Conservation (phyloP, 495 filamentous ascomycete species). For the Elasticomyces elasticus region DNA sequence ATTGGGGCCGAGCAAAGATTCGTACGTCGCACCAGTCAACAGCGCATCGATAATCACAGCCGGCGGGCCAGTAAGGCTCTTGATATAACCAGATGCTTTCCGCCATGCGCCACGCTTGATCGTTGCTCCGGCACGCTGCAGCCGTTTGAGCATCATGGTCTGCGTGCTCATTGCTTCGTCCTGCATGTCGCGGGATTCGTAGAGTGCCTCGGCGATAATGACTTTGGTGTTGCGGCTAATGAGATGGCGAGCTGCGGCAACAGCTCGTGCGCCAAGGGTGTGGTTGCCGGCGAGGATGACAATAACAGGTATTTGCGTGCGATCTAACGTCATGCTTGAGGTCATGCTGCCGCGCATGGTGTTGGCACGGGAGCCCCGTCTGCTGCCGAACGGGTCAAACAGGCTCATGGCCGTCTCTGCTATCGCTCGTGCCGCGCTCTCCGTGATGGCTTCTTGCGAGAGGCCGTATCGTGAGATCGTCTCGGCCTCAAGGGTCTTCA, state of each 20-base stretch:
- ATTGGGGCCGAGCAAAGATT: constrained; percentile 56
- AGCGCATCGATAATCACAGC: constrained; percentile 84
- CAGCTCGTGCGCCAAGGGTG: constrained; percentile 68
- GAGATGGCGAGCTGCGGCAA: constrained; percentile 79
- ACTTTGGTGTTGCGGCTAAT: constrained; percentile 69
- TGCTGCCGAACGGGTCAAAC: constrained; percentile 35
- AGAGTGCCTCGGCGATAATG: constrained; percentile 43
- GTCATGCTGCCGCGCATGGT: constrained; percentile 29
- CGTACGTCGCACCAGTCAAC: constrained; percentile 72
- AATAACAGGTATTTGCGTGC: constrained; percentile 50
- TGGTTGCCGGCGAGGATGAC: constrained; percentile 83
- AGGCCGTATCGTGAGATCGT: constrained; percentile 74
- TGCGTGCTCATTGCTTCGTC: constrained; percentile 31
- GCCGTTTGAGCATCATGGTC: constrained; percentile 60
- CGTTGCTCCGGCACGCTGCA: constrained; percentile 64
- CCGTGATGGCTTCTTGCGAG: constrained; percentile 78
- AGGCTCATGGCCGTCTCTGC: constrained; percentile 62
- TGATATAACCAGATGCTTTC: constrained; percentile 35
- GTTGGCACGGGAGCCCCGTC: constrained; percentile 31
- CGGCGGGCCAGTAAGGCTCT: constrained; percentile 49
- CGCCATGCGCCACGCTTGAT: constrained; percentile 38
- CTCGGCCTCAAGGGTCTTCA: constrained; percentile 82
- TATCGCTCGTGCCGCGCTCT: constrained; percentile 81
- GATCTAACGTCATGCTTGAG: constrained; percentile 30
- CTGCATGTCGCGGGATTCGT: constrained; percentile 5